Evolutionary conservation across 208 protist species (phyloP).

Genomic region (Strigomonas culicis): DNA sequence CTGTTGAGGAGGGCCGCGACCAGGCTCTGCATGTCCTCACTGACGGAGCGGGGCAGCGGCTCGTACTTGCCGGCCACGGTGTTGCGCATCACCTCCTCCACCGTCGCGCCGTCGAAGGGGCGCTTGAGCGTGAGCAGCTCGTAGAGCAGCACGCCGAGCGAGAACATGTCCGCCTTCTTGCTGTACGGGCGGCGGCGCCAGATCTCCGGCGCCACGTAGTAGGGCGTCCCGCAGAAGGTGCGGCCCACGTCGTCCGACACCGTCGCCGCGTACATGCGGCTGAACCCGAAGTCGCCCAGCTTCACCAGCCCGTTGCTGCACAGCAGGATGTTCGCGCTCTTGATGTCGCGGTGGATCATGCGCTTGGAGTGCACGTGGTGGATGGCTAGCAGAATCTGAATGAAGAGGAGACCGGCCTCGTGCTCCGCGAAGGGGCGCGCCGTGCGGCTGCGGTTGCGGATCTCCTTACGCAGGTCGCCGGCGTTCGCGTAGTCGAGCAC

Average conservation of each 20-base stretch:
- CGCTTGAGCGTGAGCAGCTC: constrained; percentile 81
- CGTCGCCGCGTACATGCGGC: constrained; percentile 79
- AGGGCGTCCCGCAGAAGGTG: constrained; percentile 87
- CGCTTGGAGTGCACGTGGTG: constrained; percentile 84
- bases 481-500: constrained; percentile 89
- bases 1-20: constrained; percentile 45
- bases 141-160: constrained; percentile 81
- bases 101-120: constrained; percentile 77
- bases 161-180: constrained; percentile 93
- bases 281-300: constrained; percentile 87
- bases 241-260: constrained; percentile 74
- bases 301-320: constrained; percentile 80
- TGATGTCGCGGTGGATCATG: constrained; percentile 90
- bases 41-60: constrained; percentile 43
- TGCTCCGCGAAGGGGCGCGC: constrained; percentile 78
- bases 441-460: constrained; percentile 54
- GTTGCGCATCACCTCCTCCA: constrained; percentile 83
- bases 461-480: constrained; percentile 78
- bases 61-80: constrained; percentile 53
- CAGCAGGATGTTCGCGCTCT: constrained; percentile 86
- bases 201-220: constrained; percentile 92
- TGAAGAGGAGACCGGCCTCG: constrained; percentile 81
- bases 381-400: constrained; percentile 78
- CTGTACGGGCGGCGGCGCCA: constrained; percentile 91
- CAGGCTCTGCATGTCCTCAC: constrained; percentile 39